These are phyloP conservation scores for Gleditsia sinensis DNA, from an alignment of 306 rosid species.

Conservation along the genomic window DNA sequence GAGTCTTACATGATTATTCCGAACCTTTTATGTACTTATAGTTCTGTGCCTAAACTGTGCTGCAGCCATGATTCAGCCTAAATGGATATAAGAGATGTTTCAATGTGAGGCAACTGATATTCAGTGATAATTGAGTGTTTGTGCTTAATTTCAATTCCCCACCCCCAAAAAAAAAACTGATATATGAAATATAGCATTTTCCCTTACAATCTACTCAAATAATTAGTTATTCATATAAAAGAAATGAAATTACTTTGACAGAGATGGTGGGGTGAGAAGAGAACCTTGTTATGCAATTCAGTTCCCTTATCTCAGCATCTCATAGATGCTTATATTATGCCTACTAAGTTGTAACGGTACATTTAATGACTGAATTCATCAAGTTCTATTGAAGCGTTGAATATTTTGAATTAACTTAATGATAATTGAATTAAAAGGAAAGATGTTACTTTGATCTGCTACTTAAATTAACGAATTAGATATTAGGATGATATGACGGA, in stretches of 20 bases:
- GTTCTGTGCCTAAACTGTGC: not conserved
- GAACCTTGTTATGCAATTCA: not conserved
- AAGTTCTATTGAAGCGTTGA: not conserved
- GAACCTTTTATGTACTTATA: conserved; percentile 2
- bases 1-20: conserved; percentile 1
- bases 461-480: too few species aligned
- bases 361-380: not conserved
- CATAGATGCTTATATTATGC: not conserved
- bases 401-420: too few species aligned
- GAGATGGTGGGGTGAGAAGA: not conserved
- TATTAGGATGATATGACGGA: too few species aligned
- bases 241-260: not conserved
- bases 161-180: too few species aligned
- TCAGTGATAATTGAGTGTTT: not conserved
- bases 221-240: not conserved
- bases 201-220: not conserved
- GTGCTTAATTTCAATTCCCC: not conserved
- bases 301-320: not conserved
- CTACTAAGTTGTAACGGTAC: not conserved
- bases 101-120: conserved; percentile 12
- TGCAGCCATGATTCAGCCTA: not conserved
- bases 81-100: not conserved
- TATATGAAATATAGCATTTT: not conserved
- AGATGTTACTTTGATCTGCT: too few species aligned
- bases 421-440: too few species aligned